A percentile compares a stretch with the other conserved stretches of the same genome.
These are phyloP conservation scores for Clonostachys rhizophaga DNA, from an alignment of 2,329 filamentous ascomycete species.

Conservation along the genomic window DNA sequence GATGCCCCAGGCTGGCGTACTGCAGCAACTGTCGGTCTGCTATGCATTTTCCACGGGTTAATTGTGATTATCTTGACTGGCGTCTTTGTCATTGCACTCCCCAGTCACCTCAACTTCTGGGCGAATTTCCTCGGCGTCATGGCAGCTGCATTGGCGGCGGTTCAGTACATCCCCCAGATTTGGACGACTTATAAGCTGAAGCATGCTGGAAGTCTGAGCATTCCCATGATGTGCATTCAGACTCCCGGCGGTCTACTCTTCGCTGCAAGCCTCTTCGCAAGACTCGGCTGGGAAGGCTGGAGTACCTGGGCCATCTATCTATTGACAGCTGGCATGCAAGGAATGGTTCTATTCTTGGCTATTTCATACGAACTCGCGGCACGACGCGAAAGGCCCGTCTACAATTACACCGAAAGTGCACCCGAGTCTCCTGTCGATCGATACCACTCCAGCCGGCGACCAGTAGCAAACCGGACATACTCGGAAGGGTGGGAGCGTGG, in stretches of 20 bases:
- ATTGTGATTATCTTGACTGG: constrained; percentile 63
- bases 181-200: constrained; percentile 84
- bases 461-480: constrained; percentile 35
- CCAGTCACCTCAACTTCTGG: constrained; percentile 66
- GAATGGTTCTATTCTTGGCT: constrained; percentile 72
- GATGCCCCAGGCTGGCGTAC: constrained; percentile 69
- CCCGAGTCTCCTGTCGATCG: constrained; percentile 19
- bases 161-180: constrained; percentile 96
- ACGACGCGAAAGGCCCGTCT: constrained; percentile 17
- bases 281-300: constrained; percentile 82
- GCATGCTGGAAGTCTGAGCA: constrained; percentile 85
- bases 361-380: constrained; percentile 65
- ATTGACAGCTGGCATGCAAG: constrained; percentile 82
- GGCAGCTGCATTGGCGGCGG: constrained; percentile 70
- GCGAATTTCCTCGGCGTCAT: constrained; percentile 81
- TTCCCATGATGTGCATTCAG: constrained; percentile 98
- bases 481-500: constrained; percentile 47
- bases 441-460: constrained; percentile 18
- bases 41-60: constrained; percentile 75
- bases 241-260: constrained; percentile 91
- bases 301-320: constrained; percentile 93
- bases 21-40: constrained; percentile 67
- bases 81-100: constrained; percentile 60
- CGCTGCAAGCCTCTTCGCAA: constrained; percentile 74
- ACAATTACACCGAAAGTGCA: constrained; percentile 12